phyloP scores from a whole-genome alignment of 352 stramenopile genomes.

The Thraustotheca clavata region DNA sequence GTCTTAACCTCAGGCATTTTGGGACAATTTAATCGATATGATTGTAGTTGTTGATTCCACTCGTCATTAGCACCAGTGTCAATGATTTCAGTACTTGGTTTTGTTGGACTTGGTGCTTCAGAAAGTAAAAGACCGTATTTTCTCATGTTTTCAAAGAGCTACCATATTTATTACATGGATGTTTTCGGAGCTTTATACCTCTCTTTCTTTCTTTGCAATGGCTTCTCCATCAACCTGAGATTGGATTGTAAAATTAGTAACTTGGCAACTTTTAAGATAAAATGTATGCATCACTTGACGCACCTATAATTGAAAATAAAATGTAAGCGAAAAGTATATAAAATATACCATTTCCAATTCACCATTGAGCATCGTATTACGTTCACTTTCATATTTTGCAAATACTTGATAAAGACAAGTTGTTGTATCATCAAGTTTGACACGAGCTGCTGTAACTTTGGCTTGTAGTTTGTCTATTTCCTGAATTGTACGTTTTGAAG shows the following conservation, averaged over 20 bases:
- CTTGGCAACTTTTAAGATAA: constrained; percentile 61
- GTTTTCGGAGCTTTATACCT: constrained; percentile 21
- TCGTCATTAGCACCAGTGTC: neutral
- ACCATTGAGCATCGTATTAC: constrained; percentile 64
- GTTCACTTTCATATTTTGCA: constrained; percentile 69
- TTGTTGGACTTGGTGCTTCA: no score
- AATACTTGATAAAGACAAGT: constrained; percentile 64
- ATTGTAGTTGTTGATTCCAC: neutral
- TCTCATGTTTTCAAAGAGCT: neutral
- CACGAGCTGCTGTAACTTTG: constrained; percentile 43
- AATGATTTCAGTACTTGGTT: no score
- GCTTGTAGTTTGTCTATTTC: constrained; percentile 42
- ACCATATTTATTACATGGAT: neutral
- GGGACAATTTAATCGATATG: neutral
- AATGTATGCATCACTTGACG: constrained; percentile 74
- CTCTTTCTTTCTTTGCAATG: constrained; percentile 39
- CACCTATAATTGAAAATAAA: constrained; percentile 25
- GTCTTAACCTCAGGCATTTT: neutral
- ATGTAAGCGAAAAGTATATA: neutral
- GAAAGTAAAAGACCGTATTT: neutral
- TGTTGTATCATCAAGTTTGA: constrained; percentile 42
- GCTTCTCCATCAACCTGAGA: constrained; percentile 42
- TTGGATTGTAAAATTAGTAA: constrained; percentile 52
- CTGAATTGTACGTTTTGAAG: constrained; percentile 4
- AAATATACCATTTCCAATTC: constrained; percentile 44